phyloP scores from a whole-genome alignment of 176 grass and related monocot genomes.

The Miscanthus lutarioriparius region DNA sequence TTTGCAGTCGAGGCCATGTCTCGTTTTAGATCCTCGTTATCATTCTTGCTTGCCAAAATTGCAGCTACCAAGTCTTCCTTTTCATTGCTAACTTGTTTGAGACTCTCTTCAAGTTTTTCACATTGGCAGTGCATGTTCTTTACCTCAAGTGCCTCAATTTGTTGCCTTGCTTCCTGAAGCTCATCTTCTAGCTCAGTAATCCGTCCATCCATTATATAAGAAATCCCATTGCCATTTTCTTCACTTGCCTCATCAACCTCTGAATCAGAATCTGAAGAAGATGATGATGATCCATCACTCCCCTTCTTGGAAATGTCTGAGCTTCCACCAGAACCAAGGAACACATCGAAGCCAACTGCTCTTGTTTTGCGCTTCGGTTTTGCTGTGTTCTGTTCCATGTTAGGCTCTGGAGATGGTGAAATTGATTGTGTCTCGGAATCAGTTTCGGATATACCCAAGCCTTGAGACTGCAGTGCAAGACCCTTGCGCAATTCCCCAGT shows the following conservation, averaged over 20 bases:
- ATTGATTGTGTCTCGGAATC: slow-evolving; percentile 51
- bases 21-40: slow-evolving; percentile 51
- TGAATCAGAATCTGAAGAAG: slow-evolving; percentile 66
- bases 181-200: slow-evolving; percentile 78
- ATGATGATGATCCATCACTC: slow-evolving; percentile 66
- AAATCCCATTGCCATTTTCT: slow-evolving; percentile 48
- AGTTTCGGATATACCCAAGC: slow-evolving; percentile 58
- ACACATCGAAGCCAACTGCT: slow-evolving; percentile 53
- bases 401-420: slow-evolving; percentile 36
- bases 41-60: slow-evolving; percentile 53
- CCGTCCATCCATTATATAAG: slow-evolving; percentile 49
- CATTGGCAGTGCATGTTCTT: slow-evolving; percentile 44
- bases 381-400: slow-evolving; percentile 37
- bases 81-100: slow-evolving; percentile 44
- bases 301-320: slow-evolving; percentile 50
- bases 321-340: slow-evolving; percentile 51
- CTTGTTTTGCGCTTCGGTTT: slow-evolving; percentile 41
- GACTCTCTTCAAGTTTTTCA: slow-evolving; percentile 48
- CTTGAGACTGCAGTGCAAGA: slow-evolving; percentile 70
- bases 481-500: slow-evolving; percentile 86
- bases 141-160: slow-evolving; percentile 60
- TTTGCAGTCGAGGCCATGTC: slow-evolving; percentile 45
- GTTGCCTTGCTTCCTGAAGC: slow-evolving; percentile 59
- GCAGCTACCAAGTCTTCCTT: slow-evolving; percentile 55
- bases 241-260: slow-evolving; percentile 56